These are phyloP conservation scores for Agaricus subrufescens DNA, from an alignment of 768 basidiomycete genomes.

Conservation along the genomic window DNA sequence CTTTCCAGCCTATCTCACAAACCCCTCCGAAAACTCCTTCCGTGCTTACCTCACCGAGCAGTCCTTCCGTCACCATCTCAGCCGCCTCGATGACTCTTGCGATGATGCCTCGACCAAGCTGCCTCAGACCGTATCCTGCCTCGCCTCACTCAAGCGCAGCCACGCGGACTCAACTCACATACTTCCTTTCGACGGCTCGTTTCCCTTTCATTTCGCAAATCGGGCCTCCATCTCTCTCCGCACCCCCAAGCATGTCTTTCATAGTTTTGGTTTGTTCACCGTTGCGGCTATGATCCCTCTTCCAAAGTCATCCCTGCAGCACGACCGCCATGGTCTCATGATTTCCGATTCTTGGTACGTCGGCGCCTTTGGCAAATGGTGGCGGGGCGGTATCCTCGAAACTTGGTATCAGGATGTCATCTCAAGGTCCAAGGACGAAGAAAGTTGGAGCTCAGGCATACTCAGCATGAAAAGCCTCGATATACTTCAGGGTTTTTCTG, in stretches of 20 bases:
- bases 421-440: conserved; percentile 58
- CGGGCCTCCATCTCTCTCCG: conserved; percentile 89
- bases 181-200: conserved; percentile 18
- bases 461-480: conserved; percentile 72
- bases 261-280: conserved; percentile 83
- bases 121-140: conserved; percentile 25
- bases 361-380: conserved; percentile 90
- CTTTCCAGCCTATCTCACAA: conserved; percentile 82
- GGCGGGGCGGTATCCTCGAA: conserved; percentile 77
- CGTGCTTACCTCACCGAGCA: conserved; percentile 95
- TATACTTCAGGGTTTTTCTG: conserved; percentile 60
- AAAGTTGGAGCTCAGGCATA: conserved; percentile 76
- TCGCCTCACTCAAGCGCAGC: conserved; percentile 25
- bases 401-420: conserved; percentile 75
- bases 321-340: conserved; percentile 43
- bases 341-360: conserved; percentile 84
- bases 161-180: not conserved
- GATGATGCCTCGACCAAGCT: conserved; percentile 37
- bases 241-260: conserved; percentile 85
- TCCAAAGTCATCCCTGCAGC: conserved; percentile 31
- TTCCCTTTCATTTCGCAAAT: conserved; percentile 83
- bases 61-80: conserved; percentile 92
- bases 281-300: conserved; percentile 73
- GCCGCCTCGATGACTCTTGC: conserved; percentile 66
- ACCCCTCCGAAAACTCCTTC: conserved; percentile 92